Evolutionary conservation across 2,329 filamentous ascomycete genomes (phyloP).

Genomic region (Pseudogymnoascus sp.): DNA sequence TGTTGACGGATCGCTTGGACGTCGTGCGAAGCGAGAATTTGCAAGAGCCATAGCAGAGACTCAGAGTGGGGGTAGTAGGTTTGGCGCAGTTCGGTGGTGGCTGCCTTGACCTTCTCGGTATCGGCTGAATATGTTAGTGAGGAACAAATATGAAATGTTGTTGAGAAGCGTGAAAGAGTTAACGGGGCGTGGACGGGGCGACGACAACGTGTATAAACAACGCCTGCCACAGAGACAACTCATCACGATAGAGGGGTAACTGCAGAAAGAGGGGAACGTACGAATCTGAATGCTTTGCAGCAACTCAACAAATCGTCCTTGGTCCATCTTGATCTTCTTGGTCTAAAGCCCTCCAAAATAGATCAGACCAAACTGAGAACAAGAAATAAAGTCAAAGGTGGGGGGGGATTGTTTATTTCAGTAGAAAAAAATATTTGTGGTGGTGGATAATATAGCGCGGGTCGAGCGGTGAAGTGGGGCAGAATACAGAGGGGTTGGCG

Average conservation of each 20-base stretch:
- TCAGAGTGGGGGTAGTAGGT: constrained; percentile 84
- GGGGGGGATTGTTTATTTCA: constrained; percentile 5
- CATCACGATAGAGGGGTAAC: constrained; percentile 13
- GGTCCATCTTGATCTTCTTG: constrained; percentile 52
- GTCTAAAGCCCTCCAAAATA: constrained; percentile 7
- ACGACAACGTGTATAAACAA: constrained; percentile 12
- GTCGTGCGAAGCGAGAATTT: constrained; percentile 76
- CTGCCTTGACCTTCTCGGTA: constrained; percentile 81
- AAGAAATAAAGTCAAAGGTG: constrained; percentile 4
- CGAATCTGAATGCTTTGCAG: constrained; percentile 82
- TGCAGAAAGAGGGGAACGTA: constrained; percentile 41
- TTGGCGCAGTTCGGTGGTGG: constrained; percentile 84
- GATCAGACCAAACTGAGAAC: constrained; percentile 9
- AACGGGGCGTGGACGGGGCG: background rate
- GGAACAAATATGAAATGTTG: constrained; percentile 9
- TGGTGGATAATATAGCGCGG: constrained; percentile 7
- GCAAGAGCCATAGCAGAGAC: constrained; percentile 76
- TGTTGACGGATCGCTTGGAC: constrained; percentile 72
- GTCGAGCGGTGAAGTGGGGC: constrained; percentile 5
- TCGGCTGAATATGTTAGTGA: constrained; percentile 53
- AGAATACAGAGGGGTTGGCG: constrained; percentile 6
- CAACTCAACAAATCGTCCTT: constrained; percentile 77
- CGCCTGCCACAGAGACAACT: constrained; percentile 14
- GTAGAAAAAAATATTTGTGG: constrained; percentile 9
- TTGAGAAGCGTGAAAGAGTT: constrained; percentile 13